Evolutionary conservation across 176 grass and related monocot species (phyloP), one percentile per base, ranked within the genome.

Genomic region (Olyra latifolia): DNA sequence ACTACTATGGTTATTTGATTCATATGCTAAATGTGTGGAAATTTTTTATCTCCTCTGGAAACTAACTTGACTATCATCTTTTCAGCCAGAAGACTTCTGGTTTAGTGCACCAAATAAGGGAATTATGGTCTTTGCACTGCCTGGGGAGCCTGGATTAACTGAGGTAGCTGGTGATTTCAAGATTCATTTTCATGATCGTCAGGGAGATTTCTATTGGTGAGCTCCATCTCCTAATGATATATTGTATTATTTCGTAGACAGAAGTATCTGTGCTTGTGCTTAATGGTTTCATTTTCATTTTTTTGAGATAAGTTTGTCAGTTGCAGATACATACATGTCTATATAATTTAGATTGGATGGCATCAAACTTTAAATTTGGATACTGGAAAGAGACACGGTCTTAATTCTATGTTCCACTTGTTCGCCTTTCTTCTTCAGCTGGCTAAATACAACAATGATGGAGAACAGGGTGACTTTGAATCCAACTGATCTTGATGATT

Each of bases 1-100:
- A 39, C 30, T 59, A 57, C 50, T 72, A 2, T 73, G 40, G 57
- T 55, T 50, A 14, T 80, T 61, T 49, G 65, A 52, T 12, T 48
- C 10, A 29, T 71, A 50, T 67, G 7, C 66, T 69, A 43, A 64
- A 85, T 63, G 3, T 17, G 27, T 22, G n/a, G 38, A 79, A 3
- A 19, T 62, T 73, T 22, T 80, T 76, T 3, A 80, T 43, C 39
- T 81, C 32, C 41, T 55, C 20, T 35, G 66, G 22, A 73, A 90
- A 66, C 8, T 79, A 78, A 82, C 25, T 78, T 84, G 80, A 50
- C 65, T 43, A 66, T 82, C 81, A 49, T 91, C n/a, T 73, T 88
- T 93, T 89, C 84, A 96, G 97, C 97, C 93, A 73, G 97, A 99
- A 91, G 97, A 99, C 91, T 96, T 91, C 66, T 99, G 97, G 97